phyloP scores from a whole-genome alignment of 176 grass and related monocot genomes.

The Musa schizocarpa region DNA sequence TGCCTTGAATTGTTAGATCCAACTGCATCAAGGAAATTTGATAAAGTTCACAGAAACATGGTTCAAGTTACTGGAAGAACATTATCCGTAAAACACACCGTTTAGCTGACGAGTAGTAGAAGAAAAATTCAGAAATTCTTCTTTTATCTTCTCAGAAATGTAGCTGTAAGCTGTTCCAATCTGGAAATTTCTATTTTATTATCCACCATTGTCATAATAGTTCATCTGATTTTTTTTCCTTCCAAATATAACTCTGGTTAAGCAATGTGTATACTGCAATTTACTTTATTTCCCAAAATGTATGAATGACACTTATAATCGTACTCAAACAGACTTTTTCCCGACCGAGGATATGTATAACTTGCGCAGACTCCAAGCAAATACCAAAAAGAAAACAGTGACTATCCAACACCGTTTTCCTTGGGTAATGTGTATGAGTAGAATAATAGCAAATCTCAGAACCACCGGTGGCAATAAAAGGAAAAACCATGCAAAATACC shows the following conservation, averaged over 20 bases:
- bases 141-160: neutral
- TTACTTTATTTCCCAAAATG: too few relatives aligned
- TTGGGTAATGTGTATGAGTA: too few relatives aligned
- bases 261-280: neutral
- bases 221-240: neutral
- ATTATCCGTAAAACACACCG: neutral
- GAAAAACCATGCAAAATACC: too few relatives aligned
- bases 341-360: too few relatives aligned
- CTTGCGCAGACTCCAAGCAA: too few relatives aligned
- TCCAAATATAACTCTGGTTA: neutral
- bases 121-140: neutral
- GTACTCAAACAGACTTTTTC: too few relatives aligned
- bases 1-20: too few relatives aligned
- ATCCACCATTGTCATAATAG: neutral
- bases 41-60: neutral
- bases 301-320: too few relatives aligned
- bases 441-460: too few relatives aligned
- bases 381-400: too few relatives aligned
- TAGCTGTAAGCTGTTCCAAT: neutral
- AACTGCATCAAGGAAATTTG: neutral
- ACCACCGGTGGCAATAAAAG: too few relatives aligned
- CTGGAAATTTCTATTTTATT: neutral
- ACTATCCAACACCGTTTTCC: too few relatives aligned
- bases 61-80: neutral
- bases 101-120: neutral